Evolutionary conservation across 495 filamentous ascomycete genomes (phyloP).

Genomic region (Podospora pseudopauciseta): DNA sequence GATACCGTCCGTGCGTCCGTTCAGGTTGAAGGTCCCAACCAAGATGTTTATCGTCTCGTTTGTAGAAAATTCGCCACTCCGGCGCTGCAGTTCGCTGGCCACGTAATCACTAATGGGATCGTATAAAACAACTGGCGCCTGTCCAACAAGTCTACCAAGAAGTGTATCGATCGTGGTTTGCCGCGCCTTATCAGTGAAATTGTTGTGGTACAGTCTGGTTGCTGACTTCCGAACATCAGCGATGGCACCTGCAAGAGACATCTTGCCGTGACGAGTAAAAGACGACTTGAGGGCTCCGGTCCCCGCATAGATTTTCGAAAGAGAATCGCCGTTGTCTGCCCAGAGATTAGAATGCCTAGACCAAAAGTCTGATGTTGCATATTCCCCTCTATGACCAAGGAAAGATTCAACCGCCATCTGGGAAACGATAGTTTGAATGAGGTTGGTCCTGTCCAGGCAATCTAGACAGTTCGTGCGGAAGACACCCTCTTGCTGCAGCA

Average conservation of each 20-base stretch:
- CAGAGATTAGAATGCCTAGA: slow-evolving; percentile 85
- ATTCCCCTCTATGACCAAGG: slow-evolving; percentile 62
- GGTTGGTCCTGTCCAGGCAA: slow-evolving; percentile 92
- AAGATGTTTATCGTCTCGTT: slow-evolving; percentile 55
- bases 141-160: slow-evolving; percentile 77
- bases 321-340: slow-evolving; percentile 96
- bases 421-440: slow-evolving; percentile 92
- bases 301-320: slow-evolving; percentile 94
- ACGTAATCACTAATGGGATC: slow-evolving; percentile 94
- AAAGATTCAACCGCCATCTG: slow-evolving; percentile 85
- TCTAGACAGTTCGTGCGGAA: slow-evolving; percentile 97
- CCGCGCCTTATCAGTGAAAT: slow-evolving; percentile 87
- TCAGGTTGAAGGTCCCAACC: slow-evolving; percentile 92
- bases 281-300: slow-evolving; percentile 94
- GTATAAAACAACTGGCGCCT: slow-evolving; percentile 77
- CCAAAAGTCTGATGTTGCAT: slow-evolving; percentile 74
- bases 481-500: slow-evolving; percentile 87
- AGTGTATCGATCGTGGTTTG: slow-evolving; percentile 94
- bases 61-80: slow-evolving; percentile 51
- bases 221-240: slow-evolving; percentile 94
- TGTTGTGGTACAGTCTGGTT: slow-evolving; percentile 91
- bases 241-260: slow-evolving; percentile 90
- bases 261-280: slow-evolving; percentile 93
- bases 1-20: slow-evolving; percentile 73
- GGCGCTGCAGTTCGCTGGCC: slow-evolving; percentile 63